Evolutionary conservation across 2,329 filamentous ascomycete genomes (phyloP), one percentile per base, ranked within the genome.

Genomic region (Dactylellina cionopaga): DNA sequence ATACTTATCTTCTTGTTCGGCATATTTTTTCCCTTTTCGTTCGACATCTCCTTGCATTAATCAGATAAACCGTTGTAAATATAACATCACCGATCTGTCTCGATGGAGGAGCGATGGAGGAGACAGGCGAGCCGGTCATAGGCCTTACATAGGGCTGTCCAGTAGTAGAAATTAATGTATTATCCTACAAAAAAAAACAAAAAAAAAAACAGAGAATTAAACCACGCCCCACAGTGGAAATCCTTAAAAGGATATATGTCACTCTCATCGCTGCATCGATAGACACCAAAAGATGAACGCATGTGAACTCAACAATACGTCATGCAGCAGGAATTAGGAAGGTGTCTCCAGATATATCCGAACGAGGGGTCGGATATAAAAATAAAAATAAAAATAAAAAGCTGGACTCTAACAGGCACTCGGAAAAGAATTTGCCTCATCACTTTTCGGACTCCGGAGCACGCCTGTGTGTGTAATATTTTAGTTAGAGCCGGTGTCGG

Each of bases 371-470:
- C 49, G 49, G 51, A 35, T 52, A 52, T 52, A 49, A 49, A 49
- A 19, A 1, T 10, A 2, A 17, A n/a, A 5, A 41, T 6, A 41
- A 5, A 4, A 5, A 47, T 9, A 6, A 22, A n/a, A n/a, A n/a
- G n/a, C n/a, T n/a, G n/a, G n/a, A n/a, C n/a, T 27, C 22, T 9
- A 7, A 51, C 46, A 29, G 46, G 33, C 22, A 33, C n/a, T 51
- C 46, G 46, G 46, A n/a, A 51, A 17, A 5, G 5, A 13, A 9
- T 19, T 33, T 31, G 13, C 4, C 46, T 31, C 22, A 13, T 9
- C 31, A 55, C 22, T 17, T 27, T 41, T 41, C 49, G 49, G 49
- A 39, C 49, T n/a, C 49, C 49, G 49, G 47, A 37, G 49, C 11
- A 54, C 31, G 49, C 31, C 31, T 54, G 17, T 7, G 31, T 31